Evolutionary conservation across 768 basidiomycete species (phyloP).

Genomic region (Suillus americanus): DNA sequence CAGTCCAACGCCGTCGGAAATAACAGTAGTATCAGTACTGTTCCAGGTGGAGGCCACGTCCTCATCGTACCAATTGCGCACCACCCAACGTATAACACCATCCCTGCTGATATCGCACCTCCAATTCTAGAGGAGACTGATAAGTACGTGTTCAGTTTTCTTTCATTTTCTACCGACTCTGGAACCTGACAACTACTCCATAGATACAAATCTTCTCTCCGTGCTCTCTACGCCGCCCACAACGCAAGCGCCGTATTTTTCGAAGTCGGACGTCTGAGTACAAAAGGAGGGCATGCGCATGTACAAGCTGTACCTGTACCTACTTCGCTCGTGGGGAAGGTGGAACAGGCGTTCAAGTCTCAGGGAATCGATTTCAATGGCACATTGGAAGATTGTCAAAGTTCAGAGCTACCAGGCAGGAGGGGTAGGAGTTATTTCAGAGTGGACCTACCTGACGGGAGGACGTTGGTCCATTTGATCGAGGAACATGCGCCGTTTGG

Average conservation of each 20-base stretch:
- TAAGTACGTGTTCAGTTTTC: slow-evolving; percentile 42
- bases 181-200: background rate
- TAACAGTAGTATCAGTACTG: slow-evolving; percentile 34
- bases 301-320: slow-evolving; percentile 86
- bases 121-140: slow-evolving; percentile 83
- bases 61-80: slow-evolving; percentile 94
- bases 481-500: slow-evolving; percentile 77
- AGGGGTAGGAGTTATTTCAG: slow-evolving; percentile 71
- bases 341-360: slow-evolving; percentile 69
- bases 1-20: slow-evolving; percentile 49
- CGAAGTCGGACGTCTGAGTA: slow-evolving; percentile 81
- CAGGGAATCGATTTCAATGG: slow-evolving; percentile 73
- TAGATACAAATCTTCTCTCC: slow-evolving; percentile 80
- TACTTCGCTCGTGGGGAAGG: slow-evolving; percentile 51
- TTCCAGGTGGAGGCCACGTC: slow-evolving; percentile 96
- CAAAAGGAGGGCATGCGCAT: slow-evolving; percentile 93
- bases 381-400: slow-evolving; percentile 51
- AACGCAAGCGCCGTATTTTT: slow-evolving; percentile 73
- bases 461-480: slow-evolving; percentile 83
- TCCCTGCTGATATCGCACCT: slow-evolving; percentile 73
- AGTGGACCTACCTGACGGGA: slow-evolving; percentile 86
- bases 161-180: slow-evolving; percentile 6
- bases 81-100: slow-evolving; percentile 82
- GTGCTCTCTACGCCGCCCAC: slow-evolving; percentile 68
- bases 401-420: slow-evolving; percentile 26